Evolutionary conservation across 225 moss, liverwort and hornwort genomes (phyloP).

Genomic region (Marchantia polymorpha): DNA sequence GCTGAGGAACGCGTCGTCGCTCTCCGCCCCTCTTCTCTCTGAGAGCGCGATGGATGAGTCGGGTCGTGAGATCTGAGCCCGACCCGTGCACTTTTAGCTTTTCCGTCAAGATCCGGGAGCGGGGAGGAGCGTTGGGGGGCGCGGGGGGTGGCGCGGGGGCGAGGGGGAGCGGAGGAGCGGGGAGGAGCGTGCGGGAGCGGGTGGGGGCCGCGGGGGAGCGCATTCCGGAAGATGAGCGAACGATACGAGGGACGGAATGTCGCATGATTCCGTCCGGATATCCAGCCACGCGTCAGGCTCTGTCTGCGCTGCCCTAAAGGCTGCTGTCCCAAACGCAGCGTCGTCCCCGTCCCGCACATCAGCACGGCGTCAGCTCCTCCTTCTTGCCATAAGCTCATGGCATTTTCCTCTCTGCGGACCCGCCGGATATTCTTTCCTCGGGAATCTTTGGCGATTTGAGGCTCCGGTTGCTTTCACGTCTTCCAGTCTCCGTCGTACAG

Average conservation of each 20-base stretch:
- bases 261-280: not conserved
- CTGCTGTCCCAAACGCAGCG: not conserved
- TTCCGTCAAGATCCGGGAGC: not conserved
- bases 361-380: too few relatives aligned
- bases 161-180: too few relatives aligned
- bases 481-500: too few relatives aligned
- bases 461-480: too few relatives aligned
- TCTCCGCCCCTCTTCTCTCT: not conserved
- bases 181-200: not conserved
- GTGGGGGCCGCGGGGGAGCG: too few relatives aligned
- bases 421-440: too few relatives aligned
- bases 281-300: not conserved
- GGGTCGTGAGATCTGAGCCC: not conserved
- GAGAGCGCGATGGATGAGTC: not conserved
- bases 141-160: too few relatives aligned
- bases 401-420: too few relatives aligned
- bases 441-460: too few relatives aligned
- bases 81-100: not conserved
- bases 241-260: not conserved
- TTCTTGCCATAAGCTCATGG: too few relatives aligned
- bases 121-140: not conserved
- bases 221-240: not conserved
- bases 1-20: not conserved
- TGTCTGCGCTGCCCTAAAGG: not conserved
- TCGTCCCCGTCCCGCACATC: too few relatives aligned